Base-by-base conservation (phyloP, 2,329 filamentous ascomycete species). In the Elsinoe australis region DNA sequence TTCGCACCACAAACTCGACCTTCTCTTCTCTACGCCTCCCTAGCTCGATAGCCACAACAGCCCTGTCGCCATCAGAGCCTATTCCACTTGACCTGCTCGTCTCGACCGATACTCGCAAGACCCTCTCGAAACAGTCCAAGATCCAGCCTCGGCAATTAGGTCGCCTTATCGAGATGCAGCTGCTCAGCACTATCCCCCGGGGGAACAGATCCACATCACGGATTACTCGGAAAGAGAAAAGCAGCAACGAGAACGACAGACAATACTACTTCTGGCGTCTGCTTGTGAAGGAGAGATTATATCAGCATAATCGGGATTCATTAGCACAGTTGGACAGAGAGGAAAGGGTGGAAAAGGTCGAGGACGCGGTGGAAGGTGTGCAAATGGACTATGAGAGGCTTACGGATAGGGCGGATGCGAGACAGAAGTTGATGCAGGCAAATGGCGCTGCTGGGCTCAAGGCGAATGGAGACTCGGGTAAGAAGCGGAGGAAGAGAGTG, bases 101-200 rank as follows among this genome's bases (percentile, higher is more conserved):
- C 24, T 64, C 71, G 10, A 67, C 66, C 10, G 67, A 70, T 2
- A 67, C 71, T 8, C 68, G 82, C 1, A 75, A 81, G 22, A 59
- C 66, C 1, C 67, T 87, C n/a, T 76, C 80, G 2, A 64, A 67
- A 21, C 70, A 76, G 53, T 70, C 74, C 46, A 92, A 90, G 70
- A 86, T 90, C 50, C 79, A 82, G 1, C 75, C 80, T 0, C 73
- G 86, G n/a, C 86, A 92, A 59, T 88, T 90, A 61, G 73, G 73
- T 53, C 75, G 86, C 4, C 72, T 89, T 5, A 68, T 87, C 0
- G 86, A 92, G 63, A 84, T 90, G 74, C 79, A 89, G 42, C 77
- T 79, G 12, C 78, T 82, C 21, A 73, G 72, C 21, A 71, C 69
- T 34, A 80, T 83, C 24, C 75, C 58, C 28, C 61, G 56, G 55